Evolutionary conservation across 2,329 filamentous ascomycete species (phyloP).

Genomic region (Pseudofabraea citricarpa): DNA sequence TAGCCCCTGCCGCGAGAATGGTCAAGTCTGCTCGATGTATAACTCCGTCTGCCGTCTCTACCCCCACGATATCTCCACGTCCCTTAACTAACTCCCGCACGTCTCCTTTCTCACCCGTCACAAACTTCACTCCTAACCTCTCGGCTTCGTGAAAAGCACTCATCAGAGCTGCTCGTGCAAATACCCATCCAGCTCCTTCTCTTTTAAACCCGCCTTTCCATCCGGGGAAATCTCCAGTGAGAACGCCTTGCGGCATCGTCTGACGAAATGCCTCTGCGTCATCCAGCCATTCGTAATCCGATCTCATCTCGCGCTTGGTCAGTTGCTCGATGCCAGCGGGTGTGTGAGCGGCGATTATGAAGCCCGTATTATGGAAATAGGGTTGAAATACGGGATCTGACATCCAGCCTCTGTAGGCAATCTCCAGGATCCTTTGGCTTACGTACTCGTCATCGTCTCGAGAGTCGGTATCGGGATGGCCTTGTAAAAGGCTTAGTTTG

Average conservation of each 20-base stretch:
- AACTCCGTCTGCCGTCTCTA: conserved; percentile 35
- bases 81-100: conserved; percentile 34
- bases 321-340: conserved; percentile 33
- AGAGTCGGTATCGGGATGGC: conserved; percentile 23
- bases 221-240: conserved; percentile 42
- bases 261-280: conserved; percentile 39
- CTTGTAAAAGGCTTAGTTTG: conserved; percentile 18
- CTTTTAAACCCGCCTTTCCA: conserved; percentile 46
- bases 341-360: conserved; percentile 38
- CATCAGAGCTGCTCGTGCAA: conserved; percentile 43
- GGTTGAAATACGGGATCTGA: conserved; percentile 36
- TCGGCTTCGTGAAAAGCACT: conserved; percentile 39
- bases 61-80: conserved; percentile 35
- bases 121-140: conserved; percentile 40
- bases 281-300: conserved; percentile 30
- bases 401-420: conserved; percentile 37
- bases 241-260: conserved; percentile 46
- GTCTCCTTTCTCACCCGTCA: conserved; percentile 35
- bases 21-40: conserved; percentile 36
- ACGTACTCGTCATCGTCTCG: conserved; percentile 14
- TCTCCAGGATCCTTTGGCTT: conserved; percentile 28
- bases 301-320: conserved; percentile 29
- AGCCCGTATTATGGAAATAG: conserved; percentile 41
- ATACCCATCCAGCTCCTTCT: conserved; percentile 46
- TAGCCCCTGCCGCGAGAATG: conserved; percentile 45